Evolutionary conservation across 257 asterid genomes (phyloP).

Genomic region (Euphrasia confusa): DNA sequence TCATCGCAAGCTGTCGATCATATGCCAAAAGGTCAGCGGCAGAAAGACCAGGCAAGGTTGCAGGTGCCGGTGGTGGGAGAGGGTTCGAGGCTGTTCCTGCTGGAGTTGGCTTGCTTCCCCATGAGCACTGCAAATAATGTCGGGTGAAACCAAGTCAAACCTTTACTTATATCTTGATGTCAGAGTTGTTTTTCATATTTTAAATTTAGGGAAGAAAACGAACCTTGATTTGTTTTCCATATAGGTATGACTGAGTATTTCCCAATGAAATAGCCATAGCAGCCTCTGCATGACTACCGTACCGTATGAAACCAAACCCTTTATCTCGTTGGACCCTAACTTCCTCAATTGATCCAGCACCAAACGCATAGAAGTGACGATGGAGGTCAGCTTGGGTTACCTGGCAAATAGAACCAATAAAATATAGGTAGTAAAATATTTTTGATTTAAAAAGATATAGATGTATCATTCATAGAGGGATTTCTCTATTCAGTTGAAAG

Average conservation of each 20-base stretch:
- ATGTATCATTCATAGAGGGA: not conserved
- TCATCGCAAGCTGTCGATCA: slow-evolving; percentile 73
- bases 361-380: slow-evolving; percentile 79
- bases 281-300: slow-evolving; percentile 82
- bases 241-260: slow-evolving; percentile 60
- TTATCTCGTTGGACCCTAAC: slow-evolving; percentile 94
- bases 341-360: slow-evolving; percentile 90
- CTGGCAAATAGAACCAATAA: slow-evolving; percentile 34
- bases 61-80: slow-evolving; percentile 79
- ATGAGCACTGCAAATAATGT: slow-evolving; percentile 59
- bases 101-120: slow-evolving; percentile 99
- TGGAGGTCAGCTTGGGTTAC: slow-evolving; percentile 88
- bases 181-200: too few species aligned
- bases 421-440: not conserved
- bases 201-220: slow-evolving; percentile 7
- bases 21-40: slow-evolving; percentile 65
- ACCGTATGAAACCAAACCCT: slow-evolving; percentile 90
- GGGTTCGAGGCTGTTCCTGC: slow-evolving; percentile 83
- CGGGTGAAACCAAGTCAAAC: not conserved
- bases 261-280: slow-evolving; percentile 86
- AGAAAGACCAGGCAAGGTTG: slow-evolving; percentile 47
- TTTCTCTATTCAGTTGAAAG: too few species aligned
- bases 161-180: not conserved
- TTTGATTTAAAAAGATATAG: not conserved
- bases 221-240: slow-evolving; percentile 88